These are phyloP conservation scores for Pulveroboletus sp. DNA, from an alignment of 768 basidiomycete genomes.

Conservation along the genomic window DNA sequence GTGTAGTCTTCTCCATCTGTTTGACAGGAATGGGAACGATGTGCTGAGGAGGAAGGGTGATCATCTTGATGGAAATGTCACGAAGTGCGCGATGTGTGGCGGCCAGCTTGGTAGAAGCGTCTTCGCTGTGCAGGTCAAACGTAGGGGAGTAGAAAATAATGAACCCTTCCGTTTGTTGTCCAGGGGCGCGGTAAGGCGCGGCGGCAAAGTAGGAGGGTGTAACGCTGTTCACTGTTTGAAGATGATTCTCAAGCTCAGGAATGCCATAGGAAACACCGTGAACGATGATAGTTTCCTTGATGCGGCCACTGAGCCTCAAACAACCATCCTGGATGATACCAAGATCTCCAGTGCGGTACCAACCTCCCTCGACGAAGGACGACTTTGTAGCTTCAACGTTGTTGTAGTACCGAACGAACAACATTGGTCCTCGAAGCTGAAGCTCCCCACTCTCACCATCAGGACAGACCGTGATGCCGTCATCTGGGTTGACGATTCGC, in stretches of 20 bases:
- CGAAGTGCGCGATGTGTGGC: neutral
- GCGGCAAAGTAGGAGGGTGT: neutral
- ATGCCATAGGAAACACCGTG: conserved; percentile 12
- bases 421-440: neutral
- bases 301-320: conserved; percentile 35
- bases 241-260: neutral
- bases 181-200: neutral
- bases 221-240: neutral
- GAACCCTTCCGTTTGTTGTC: neutral
- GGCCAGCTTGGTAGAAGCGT: neutral
- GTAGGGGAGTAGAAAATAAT: neutral
- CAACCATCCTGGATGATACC: conserved; percentile 33
- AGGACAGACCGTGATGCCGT: neutral
- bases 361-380: neutral
- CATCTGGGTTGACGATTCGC: neutral
- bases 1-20: neutral
- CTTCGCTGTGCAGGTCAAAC: neutral
- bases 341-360: conserved; percentile 8
- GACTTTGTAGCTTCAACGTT: neutral
- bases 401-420: neutral
- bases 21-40: neutral
- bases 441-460: neutral
- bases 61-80: neutral
- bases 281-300: conserved; percentile 39
- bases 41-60: neutral